A percentile compares a stretch with the other conserved stretches of the same genome.
phyloP scores from a whole-genome alignment of 345 rosid genomes.

The Pistacia integerrima region DNA sequence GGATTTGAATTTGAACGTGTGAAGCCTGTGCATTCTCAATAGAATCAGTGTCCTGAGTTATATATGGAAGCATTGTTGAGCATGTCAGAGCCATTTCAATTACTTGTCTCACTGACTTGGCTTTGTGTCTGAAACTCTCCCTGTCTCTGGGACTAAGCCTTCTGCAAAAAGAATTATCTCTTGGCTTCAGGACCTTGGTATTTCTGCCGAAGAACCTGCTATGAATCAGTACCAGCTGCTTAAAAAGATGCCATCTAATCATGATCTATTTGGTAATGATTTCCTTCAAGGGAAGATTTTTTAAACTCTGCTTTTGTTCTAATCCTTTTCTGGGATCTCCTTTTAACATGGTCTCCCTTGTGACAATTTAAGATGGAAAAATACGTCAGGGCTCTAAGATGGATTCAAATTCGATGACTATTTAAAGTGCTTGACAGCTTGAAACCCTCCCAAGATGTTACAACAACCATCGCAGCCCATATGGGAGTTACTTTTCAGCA shows the following conservation, averaged over 20 bases:
- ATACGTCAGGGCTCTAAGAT: neutral
- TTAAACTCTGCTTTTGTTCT: neutral
- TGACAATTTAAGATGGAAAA: neutral
- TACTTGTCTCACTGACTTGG: slow-evolving; percentile 3
- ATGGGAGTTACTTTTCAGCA: neutral
- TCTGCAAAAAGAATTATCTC: neutral
- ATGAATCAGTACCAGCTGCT: neutral
- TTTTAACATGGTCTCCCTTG: neutral
- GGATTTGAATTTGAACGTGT: slow-evolving; percentile 56
- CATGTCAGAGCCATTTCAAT: slow-evolving; percentile 11
- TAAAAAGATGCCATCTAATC: neutral
- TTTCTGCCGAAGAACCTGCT: neutral
- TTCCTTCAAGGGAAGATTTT: neutral
- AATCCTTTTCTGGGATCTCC: neutral
- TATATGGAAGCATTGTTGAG: neutral
- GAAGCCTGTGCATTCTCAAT: slow-evolving; percentile 4
- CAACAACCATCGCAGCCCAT: neutral
- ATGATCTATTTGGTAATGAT: neutral
- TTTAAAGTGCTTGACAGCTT: neutral
- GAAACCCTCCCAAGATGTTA: neutral
- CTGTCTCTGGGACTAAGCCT: neutral
- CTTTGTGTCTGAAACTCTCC: neutral
- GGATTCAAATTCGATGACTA: neutral
- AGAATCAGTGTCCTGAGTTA: slow-evolving; percentile 13
- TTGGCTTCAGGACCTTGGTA: neutral